phyloP scores from a whole-genome alignment of 768 basidiomycete genomes.

The Lentinula sp. region DNA sequence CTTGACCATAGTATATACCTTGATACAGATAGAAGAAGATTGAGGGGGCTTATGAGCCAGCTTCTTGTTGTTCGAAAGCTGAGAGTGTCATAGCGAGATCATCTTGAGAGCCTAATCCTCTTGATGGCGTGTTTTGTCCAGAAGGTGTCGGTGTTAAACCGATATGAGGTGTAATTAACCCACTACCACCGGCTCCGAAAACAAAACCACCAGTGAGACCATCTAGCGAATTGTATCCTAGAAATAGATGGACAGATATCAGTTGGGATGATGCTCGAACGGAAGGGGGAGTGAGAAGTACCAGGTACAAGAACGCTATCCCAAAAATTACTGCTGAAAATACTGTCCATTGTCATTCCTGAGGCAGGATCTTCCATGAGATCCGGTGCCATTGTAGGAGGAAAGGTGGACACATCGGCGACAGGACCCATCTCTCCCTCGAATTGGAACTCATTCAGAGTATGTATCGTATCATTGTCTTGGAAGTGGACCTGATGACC shows the following conservation, averaged over 20 bases:
- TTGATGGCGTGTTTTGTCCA: slow-evolving; percentile 42
- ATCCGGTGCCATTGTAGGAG: slow-evolving; percentile 73
- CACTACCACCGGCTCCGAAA: slow-evolving; percentile 78
- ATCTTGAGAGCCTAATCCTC: slow-evolving; percentile 12
- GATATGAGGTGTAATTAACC: slow-evolving; percentile 71
- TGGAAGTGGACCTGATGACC: background rate
- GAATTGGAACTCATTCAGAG: slow-evolving; percentile 59
- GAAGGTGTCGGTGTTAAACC: slow-evolving; percentile 56
- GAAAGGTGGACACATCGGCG: slow-evolving; percentile 77
- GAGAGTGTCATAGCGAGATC: slow-evolving; percentile 40
- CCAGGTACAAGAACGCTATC: slow-evolving; percentile 85
- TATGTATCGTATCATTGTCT: slow-evolving; percentile 17
- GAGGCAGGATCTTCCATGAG: slow-evolving; percentile 33
- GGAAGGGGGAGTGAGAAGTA: background rate
- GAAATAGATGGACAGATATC: background rate
- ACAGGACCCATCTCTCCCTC: slow-evolving; percentile 83
- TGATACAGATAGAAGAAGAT: too few relatives aligned
- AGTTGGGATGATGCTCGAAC: background rate
- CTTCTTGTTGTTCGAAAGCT: slow-evolving; percentile 25
- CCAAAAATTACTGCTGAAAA: slow-evolving; percentile 79
- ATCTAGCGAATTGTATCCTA: slow-evolving; percentile 80
- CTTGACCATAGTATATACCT: background rate
- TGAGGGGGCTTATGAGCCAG: background rate
- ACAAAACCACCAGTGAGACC: slow-evolving; percentile 83
- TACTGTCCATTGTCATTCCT: slow-evolving; percentile 75